A percentile compares a stretch with the other conserved stretches of the same genome.
phyloP scores from a whole-genome alignment of 805 yeast genomes.

The Kodamaea jinghongensis region DNA sequence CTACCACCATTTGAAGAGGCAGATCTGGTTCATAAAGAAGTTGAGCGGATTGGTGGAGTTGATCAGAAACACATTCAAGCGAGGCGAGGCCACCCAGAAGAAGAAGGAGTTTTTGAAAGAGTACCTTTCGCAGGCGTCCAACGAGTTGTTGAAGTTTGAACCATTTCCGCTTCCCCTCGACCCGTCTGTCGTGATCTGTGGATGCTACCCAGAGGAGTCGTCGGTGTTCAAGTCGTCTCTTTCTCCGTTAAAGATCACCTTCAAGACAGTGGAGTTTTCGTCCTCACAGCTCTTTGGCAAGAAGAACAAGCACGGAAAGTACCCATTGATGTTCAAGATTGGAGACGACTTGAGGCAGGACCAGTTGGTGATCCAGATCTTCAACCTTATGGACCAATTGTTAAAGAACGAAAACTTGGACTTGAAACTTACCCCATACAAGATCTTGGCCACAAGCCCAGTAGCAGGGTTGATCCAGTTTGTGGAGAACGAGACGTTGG shows the following conservation, averaged over 20 bases:
- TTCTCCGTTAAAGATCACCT: slow-evolving; percentile 81
- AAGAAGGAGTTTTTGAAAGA: slow-evolving; percentile 68
- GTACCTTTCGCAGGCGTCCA: slow-evolving; percentile 48
- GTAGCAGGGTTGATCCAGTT: slow-evolving; percentile 92
- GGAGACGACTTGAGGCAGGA: slow-evolving; percentile 97
- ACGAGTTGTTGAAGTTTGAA: slow-evolving; percentile 39
- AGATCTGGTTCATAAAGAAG: slow-evolving; percentile 65
- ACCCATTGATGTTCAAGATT: slow-evolving; percentile 86
- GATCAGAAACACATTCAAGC: slow-evolving; percentile 49
- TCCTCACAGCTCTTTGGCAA: slow-evolving; percentile 36
- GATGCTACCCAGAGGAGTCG: slow-evolving; percentile 75
- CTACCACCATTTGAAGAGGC: slow-evolving; percentile 48
- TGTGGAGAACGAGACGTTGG: slow-evolving; percentile 88
- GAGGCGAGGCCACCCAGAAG: slow-evolving; percentile 73
- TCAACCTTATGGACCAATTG: slow-evolving; percentile 84
- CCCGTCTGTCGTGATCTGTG: slow-evolving; percentile 71
- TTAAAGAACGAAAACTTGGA: slow-evolving; percentile 88
- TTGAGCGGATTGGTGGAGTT: slow-evolving; percentile 63
- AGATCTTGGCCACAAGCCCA: slow-evolving; percentile 86
- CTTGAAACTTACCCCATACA: slow-evolving; percentile 81
- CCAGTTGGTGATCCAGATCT: slow-evolving; percentile 93
- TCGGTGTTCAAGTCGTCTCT: slow-evolving; percentile 88
- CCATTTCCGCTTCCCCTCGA: slow-evolving; percentile 78
- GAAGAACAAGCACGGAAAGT: slow-evolving; percentile 41
- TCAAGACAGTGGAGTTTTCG: slow-evolving; percentile 48